Evolutionary conservation across 2,329 filamentous ascomycete species (phyloP).

Genomic region (Colletotrichum sp.): DNA sequence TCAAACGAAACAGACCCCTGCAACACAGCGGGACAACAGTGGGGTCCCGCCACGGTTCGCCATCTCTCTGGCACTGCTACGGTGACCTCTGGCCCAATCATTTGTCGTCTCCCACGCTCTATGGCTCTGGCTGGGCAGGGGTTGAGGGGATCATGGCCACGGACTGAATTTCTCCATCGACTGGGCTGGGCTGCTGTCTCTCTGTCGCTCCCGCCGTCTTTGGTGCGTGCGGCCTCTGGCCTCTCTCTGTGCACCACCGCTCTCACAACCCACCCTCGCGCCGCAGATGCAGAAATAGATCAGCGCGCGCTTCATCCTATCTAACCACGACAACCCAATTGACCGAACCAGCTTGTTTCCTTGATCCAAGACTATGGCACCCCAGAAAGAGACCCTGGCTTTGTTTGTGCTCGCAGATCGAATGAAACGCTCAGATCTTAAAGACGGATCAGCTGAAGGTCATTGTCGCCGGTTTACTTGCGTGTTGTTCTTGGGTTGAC

Average conservation of each 20-base stretch:
- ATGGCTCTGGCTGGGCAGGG: neutral
- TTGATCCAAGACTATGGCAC: neutral
- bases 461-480: neutral
- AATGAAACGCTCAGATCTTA: neutral
- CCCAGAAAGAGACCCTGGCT: neutral
- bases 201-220: neutral
- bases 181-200: neutral
- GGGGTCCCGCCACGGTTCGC: slow-evolving; percentile 5
- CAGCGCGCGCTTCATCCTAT: slow-evolving; percentile 19
- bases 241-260: neutral
- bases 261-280: neutral
- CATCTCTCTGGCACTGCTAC: neutral
- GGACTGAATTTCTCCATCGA: neutral
- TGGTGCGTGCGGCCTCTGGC: neutral
- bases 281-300: slow-evolving; percentile 16
- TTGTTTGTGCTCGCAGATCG: neutral
- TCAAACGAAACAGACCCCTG: slow-evolving; percentile 24
- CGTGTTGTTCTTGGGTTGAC: neutral
- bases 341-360: neutral
- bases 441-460: neutral
- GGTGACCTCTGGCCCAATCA: slow-evolving; percentile 3
- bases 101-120: neutral
- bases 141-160: neutral
- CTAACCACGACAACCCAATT: neutral
- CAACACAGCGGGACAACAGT: neutral